Base-by-base conservation (phyloP, 805 yeast genomes). In the Myxozyma nipponensis region DNA sequence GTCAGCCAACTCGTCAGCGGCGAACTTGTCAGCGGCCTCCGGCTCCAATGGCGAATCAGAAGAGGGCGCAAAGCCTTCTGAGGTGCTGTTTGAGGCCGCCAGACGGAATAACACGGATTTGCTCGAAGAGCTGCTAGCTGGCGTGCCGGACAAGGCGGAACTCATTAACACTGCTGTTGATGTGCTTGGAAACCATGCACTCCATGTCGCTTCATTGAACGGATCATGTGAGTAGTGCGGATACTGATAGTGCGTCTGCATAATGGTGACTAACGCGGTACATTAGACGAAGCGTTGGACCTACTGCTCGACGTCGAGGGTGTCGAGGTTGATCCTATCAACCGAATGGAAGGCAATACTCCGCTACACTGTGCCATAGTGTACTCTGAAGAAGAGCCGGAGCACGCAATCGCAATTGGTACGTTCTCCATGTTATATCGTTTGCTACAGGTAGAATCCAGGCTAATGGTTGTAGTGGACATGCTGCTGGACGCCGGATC, bases 401-500 rank as follows among this genome's bases (percentile, higher is more conserved):
- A 86, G 52, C 89, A 84, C 66, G 96, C 95, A 0, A 71, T 75
- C 22, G 86, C 82, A 59, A 73, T 89, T 30, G 79, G 60, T 56
- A 48, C 10, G 47, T 26, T n/a, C 3, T 13, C 10, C 7, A 13
- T 7, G 3, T n/a, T 17, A 6, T 22, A 3, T 22, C 24, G 18
- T 13, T 21, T 9, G 21, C 13, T n/a, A 23, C 35, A 50, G 32
- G 32, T 28, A 13, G n/a, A 19, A 17, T n/a, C n/a, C 5, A 17
- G 34, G 17, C 10, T 13, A 13, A 13, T 28, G 32, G 49, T 66
- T 10, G 38, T 13, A n/a, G 72, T 83, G 10, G 95, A 86, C 62
- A 84, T 83, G 65, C 76, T 93, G 55, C 72, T 93, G 37, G 96
- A 90, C 62, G 95, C 95, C 25, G 98, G 98, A 2, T 83, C 93